These are phyloP conservation scores for Candida dajiaensis DNA, from an alignment of 805 yeast species.

Conservation along the genomic window DNA sequence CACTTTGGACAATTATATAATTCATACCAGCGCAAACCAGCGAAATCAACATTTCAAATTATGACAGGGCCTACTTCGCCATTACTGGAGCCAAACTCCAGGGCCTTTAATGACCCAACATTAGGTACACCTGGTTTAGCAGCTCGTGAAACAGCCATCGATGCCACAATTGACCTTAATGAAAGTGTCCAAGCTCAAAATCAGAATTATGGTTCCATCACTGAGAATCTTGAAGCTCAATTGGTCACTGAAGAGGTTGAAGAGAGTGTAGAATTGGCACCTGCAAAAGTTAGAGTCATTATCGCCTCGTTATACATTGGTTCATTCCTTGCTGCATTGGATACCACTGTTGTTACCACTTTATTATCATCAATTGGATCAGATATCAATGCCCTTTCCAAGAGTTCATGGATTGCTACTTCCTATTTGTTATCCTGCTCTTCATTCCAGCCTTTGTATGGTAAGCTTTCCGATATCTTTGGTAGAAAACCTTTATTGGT, in stretches of 20 bases:
- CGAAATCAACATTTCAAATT: too few relatives aligned
- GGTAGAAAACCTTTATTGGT: slow-evolving; percentile 46
- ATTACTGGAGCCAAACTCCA: slow-evolving; percentile 6
- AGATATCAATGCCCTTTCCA: slow-evolving; percentile 54
- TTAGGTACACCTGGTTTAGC: slow-evolving; percentile 8
- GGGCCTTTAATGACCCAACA: slow-evolving; percentile 8
- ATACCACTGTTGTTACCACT: slow-evolving; percentile 60
- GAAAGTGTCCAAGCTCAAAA: neutral
- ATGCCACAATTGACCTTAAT: neutral
- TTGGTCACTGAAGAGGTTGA: neutral
- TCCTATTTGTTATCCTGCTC: slow-evolving; percentile 58
- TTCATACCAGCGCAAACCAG: too few relatives aligned
- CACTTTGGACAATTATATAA: too few relatives aligned
- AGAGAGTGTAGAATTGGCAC: neutral
- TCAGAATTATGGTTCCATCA: slow-evolving; percentile 6
- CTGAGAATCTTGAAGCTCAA: neutral
- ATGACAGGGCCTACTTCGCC: slow-evolving; percentile 4
- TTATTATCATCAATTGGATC: slow-evolving; percentile 58
- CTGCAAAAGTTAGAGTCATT: slow-evolving; percentile 16
- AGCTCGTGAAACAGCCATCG: slow-evolving; percentile 4
- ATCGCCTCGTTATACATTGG: slow-evolving; percentile 33
- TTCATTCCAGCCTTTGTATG: slow-evolving; percentile 62
- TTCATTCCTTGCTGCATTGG: slow-evolving; percentile 55
- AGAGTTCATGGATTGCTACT: slow-evolving; percentile 64
- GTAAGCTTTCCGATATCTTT: slow-evolving; percentile 58